Conservation (phyloP, 73 alveolate genomes). For the Paramecium primaurelia region DNA sequence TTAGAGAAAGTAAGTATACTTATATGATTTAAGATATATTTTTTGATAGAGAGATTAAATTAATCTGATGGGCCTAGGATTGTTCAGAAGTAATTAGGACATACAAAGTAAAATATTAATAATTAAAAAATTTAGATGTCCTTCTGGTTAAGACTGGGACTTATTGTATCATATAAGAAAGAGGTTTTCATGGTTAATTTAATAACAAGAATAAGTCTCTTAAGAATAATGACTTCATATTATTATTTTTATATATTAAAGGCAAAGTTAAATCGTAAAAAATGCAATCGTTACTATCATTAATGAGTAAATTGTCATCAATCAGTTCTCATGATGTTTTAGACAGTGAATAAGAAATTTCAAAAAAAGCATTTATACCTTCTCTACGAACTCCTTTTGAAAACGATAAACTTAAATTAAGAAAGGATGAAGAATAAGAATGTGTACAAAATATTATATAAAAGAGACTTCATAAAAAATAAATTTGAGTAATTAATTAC, state of each 20-base stretch:
- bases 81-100: conserved; percentile 68
- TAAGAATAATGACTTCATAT: not conserved
- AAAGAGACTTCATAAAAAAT: not conserved
- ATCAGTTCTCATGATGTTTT: not conserved
- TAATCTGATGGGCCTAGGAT: conserved; percentile 77
- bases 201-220: not conserved
- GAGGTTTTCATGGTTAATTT: not conserved
- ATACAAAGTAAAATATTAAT: not conserved
- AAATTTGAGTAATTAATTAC: not conserved
- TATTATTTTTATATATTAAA: not conserved
- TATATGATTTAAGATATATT: conserved; percentile 38
- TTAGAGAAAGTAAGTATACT: conserved; percentile 62
- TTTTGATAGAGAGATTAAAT: conserved; percentile 76
- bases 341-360: not conserved
- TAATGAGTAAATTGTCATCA: not conserved
- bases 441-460: not conserved
- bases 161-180: not conserved
- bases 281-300: not conserved
- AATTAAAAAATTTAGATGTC: not conserved
- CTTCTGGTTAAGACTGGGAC: conserved; percentile 41
- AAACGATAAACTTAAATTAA: not conserved
- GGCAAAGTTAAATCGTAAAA: not conserved
- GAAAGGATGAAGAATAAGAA: not conserved
- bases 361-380: not conserved
- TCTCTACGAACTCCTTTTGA: conserved; percentile 31